phyloP scores from a whole-genome alignment of 2,329 filamentous ascomycete genomes.

The Ophiostoma tasmaniense region DNA sequence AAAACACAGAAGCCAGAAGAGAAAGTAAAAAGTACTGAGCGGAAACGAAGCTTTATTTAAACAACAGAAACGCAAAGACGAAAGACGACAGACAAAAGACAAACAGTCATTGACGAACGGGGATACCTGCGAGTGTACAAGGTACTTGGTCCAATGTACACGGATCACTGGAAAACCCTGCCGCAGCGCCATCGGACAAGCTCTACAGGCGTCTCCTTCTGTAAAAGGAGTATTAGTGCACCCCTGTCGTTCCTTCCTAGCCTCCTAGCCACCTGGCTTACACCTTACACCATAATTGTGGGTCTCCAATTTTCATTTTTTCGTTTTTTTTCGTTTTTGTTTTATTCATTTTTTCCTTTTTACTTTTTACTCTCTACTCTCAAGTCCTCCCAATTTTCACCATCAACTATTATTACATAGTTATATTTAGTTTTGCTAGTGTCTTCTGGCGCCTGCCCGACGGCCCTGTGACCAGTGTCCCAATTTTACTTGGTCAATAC shows the following conservation, averaged over 20 bases:
- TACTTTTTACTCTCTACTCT: too few species aligned
- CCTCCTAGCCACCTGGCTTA: constrained; percentile 2
- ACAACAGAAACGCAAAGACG: background rate
- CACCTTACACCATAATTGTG: background rate
- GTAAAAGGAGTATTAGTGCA: too few species aligned
- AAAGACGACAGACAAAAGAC: too few species aligned
- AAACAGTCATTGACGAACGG: background rate
- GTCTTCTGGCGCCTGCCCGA: background rate
- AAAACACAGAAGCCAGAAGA: background rate
- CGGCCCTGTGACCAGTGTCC: constrained; percentile 1
- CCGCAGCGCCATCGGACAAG: constrained; percentile 6
- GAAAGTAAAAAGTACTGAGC: background rate
- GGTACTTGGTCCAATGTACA: too few species aligned
- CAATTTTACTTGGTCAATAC: background rate
- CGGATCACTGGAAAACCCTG: background rate
- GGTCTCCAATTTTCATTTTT: background rate
- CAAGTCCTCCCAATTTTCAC: too few species aligned
- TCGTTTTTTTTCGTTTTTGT: background rate
- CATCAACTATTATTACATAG: background rate
- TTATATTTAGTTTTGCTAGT: constrained; percentile 6
- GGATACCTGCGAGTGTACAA: background rate
- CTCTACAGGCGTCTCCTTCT: background rate
- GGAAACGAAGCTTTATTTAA: constrained; percentile 4
- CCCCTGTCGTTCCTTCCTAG: background rate
- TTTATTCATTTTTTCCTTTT: background rate